Evolutionary conservation across 208 protist species (phyloP), one percentile per base, ranked within the genome.

Genomic region (Acanthamoeba healyi): DNA sequence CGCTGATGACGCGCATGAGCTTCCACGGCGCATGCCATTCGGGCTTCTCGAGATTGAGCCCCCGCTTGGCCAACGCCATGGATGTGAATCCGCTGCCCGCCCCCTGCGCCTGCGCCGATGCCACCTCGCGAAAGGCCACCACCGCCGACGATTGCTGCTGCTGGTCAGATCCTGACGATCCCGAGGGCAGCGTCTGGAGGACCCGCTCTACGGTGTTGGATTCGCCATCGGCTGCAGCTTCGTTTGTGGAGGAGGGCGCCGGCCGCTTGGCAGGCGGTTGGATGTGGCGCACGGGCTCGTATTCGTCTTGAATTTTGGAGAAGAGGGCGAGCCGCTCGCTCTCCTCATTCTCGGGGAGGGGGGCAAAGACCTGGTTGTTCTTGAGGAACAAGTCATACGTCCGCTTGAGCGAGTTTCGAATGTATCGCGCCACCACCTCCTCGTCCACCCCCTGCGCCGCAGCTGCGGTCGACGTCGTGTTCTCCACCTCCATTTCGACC

Each of bases 1-100:
- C 97, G 38, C 89, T 95, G 82, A 94, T 94, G 44, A 94, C 89
- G 36, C 89, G 63, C 89, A 94, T 94, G 46, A 94, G 65, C 26
- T 94, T 94, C 89, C 89, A 94, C 22, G 89, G 89, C 17, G 63
- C 63, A 22, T 94, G 89, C 89, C 89, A 94, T 36, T 94, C 89
- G 26, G 89, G 89, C 34, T 94, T 94, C 44, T 94, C 89, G 38
- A 94, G 63, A 74, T 92, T 74, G 32, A 92, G 40, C 3, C 56
- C 86, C 42, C 40, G 46, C 51, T 92, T 92, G 56, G 63, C 63
- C 36, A 92, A 54, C 63, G 86, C 86, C 54, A 49, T 74, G 19
- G 86, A 92, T 54, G 86, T 92, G 86, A 77, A 74, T n/a, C 51
- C 54, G 36, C 40, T 40, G n/a, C 38, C 74, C 77, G 44, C 40